These are phyloP conservation scores for Maudiozyma pseudohumilis DNA, from an alignment of 805 yeast species.

Conservation along the genomic window DNA sequence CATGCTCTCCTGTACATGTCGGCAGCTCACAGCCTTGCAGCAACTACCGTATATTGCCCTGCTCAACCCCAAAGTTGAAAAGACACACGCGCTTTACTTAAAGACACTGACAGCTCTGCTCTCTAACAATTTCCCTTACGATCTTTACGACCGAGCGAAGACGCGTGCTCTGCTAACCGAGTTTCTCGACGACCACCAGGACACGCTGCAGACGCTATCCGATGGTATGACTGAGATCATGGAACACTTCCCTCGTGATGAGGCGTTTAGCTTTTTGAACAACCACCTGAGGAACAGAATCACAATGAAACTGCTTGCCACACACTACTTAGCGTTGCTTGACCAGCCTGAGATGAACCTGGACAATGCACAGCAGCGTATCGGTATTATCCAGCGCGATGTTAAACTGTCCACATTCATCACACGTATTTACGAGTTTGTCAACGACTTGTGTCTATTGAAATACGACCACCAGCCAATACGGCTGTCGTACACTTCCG, in stretches of 20 bases:
- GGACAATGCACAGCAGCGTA: constrained; percentile 12
- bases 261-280: constrained; percentile 57
- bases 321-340: constrained; percentile 68
- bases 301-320: constrained; percentile 75
- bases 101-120: constrained; percentile 50
- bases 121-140: constrained; percentile 34
- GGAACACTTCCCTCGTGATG: constrained; percentile 34
- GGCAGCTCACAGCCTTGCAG: constrained; percentile 60
- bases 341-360: constrained; percentile 19
- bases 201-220: constrained; percentile 72
- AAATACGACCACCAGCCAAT: constrained; percentile 69
- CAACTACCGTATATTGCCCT: constrained; percentile 75
- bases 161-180: constrained; percentile 46
- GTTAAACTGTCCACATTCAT: constrained; percentile 56
- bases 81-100: constrained; percentile 63
- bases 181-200: constrained; percentile 69
- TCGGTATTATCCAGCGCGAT: constrained; percentile 59
- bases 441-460: constrained; percentile 71
- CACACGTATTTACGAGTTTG: constrained; percentile 57
- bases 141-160: constrained; percentile 42
- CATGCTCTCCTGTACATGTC: constrained; percentile 54
- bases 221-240: constrained; percentile 60
- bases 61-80: constrained; percentile 77
- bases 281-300: constrained; percentile 75
- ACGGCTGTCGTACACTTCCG: constrained; percentile 32